Evolutionary conservation across 1,139 yeast species (phyloP), one percentile per base, ranked within the genome.

Genomic region (Yamadazyma kanchanaburiensis): DNA sequence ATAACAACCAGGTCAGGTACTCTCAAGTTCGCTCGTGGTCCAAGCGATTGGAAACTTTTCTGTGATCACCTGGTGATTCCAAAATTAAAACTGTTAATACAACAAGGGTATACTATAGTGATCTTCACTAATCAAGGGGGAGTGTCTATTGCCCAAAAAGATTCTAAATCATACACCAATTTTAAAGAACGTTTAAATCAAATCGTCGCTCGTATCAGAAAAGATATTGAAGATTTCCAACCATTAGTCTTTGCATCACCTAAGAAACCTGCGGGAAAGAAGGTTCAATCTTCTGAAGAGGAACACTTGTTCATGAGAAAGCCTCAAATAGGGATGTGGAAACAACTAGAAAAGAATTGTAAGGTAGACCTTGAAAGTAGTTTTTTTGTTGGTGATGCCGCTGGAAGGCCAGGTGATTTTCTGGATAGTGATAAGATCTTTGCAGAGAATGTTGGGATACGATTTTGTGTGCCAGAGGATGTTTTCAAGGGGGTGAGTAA

Each of bases 341-440:
- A 62, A 1, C 67, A 61, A 25, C 59, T 81, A 21, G 39, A 39
- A 9, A 44, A 51, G n/a, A 53, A 43, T 7, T 21, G 42, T 29
- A 45, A 13, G 31, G 43, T 78, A 2, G 73, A 72, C 35, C 33
- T 54, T 25, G 61, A 56, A 1, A 43, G 59, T 16, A 74, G 85
- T 32, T 73, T 81, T 40, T 91, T 59, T 50, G 89, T 89, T n/a
- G 98, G 98, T 4, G 98, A 91, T 60, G 97, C 97, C 0, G 97
- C 96, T 6, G 98, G 97, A 0, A 64, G 97, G 31, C 48, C 53
- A 2, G 53, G 49, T 0, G 97, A 89, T 53, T 81, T 80, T 51
- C 83, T 89, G 66, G 89, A 85, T 45, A 72, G 85, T 32, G 97
- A 89, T 52, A 55, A 55, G 40, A 48, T 39, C 35, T 87, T 89